Evolutionary conservation across 768 basidiomycete genomes (phyloP).

Genomic region (Boletus insuetus): DNA sequence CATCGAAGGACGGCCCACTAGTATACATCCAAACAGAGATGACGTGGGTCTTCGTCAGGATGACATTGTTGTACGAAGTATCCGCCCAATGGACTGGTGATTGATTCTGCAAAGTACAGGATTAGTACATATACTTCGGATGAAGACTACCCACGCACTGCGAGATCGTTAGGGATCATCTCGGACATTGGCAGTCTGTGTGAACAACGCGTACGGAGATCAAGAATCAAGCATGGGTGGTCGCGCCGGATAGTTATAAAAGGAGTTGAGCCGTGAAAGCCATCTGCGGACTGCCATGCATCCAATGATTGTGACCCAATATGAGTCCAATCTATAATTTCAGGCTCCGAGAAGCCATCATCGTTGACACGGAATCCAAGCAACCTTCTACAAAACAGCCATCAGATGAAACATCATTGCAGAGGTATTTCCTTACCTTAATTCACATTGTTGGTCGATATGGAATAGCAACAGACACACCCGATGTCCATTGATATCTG

Average conservation of each 20-base stretch:
- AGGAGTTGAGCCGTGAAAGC: not conserved
- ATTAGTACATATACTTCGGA: not conserved
- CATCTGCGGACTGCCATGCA: not conserved
- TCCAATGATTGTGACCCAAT: not conserved
- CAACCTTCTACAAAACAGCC: not conserved
- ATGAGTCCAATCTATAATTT: not conserved
- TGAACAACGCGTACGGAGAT: not conserved
- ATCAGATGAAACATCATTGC: not conserved
- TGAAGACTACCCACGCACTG: not conserved
- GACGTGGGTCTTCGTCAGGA: not conserved
- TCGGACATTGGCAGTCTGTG: not conserved
- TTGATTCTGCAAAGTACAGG: not conserved
- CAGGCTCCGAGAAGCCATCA: not conserved
- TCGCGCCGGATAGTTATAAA: not conserved
- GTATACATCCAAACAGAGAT: not conserved
- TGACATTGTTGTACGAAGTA: too few species aligned
- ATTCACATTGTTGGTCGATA: too few species aligned
- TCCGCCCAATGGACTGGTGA: too few species aligned
- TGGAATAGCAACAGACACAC: not conserved
- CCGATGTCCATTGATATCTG: not conserved
- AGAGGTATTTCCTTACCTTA: not conserved
- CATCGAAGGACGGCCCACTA: not conserved
- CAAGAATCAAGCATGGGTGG: not conserved
- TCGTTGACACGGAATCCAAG: not conserved
- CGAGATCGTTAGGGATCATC: not conserved